Base-by-base conservation (phyloP, 2,329 filamentous ascomycete species). In the Trematosphaeria pertusa region DNA sequence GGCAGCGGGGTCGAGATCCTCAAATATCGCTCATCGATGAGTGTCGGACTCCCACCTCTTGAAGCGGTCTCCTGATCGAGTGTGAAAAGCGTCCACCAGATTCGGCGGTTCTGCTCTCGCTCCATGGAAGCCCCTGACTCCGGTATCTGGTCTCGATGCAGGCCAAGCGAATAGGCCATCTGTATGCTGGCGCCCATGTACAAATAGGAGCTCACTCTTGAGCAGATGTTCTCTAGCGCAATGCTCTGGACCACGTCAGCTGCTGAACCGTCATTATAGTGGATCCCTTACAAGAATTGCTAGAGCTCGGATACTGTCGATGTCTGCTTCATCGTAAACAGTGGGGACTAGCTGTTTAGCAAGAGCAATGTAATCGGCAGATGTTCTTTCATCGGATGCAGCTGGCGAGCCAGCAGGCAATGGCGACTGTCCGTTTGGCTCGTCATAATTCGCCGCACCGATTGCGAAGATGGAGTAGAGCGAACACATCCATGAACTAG, bases 1-100 rank as follows among this genome's bases (percentile, higher is more conserved):
- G 68, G 61, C 34, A 64, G 52, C 1, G 59, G 56, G 1, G 67
- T 70, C 2, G 61, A 61, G 9, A 71, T 61, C 21, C 60, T 64
- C 3, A 69, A 52, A 15, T 60, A 58, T 7, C 65, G 56, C 28
- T 72, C 69, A 28, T 71, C 67, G 11, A 71, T 63, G 8, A 70
- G 43, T 8, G 56, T 63, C 4, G 69, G 69, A 34, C 62, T 70
- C 5, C 69, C 69, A 21, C 67, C 64, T 53, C 68, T 55, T n/a
- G 65, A 64, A 0, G 67, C 67, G 32, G 71, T 56, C 31, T 71
- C 69, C 38, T 68, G 61, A 30, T 72, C 69, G 3, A 72, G 65
- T 1, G 53, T 60, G 34, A 66, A 71, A 8, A 72, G 39, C 7
- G 69, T 70, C 68, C 68, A 72, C 69, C 69, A 72, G 34, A 72